These are phyloP conservation scores for Candida sanyaensis DNA, from an alignment of 1,139 yeast genomes.

Conservation along the genomic window DNA sequence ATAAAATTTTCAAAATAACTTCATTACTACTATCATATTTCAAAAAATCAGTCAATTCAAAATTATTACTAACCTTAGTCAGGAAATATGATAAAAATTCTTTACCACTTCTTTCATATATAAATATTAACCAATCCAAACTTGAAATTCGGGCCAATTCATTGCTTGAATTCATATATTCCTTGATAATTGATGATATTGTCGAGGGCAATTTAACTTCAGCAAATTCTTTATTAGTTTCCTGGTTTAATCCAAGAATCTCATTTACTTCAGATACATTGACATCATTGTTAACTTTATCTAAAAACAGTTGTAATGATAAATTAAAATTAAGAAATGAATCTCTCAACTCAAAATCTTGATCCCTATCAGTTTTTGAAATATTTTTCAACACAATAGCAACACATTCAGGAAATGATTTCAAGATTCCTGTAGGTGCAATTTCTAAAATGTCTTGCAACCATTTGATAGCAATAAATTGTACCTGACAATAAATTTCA, in stretches of 20 bases:
- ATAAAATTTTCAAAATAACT: slow-evolving; percentile 77
- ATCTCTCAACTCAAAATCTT: slow-evolving; percentile 41
- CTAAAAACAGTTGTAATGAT: slow-evolving; percentile 35
- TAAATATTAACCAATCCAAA: slow-evolving; percentile 86
- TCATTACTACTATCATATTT: slow-evolving; percentile 87
- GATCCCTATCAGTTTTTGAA: slow-evolving; percentile 38
- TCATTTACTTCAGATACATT: slow-evolving; percentile 17
- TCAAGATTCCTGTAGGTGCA: slow-evolving; percentile 74
- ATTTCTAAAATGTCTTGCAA: slow-evolving; percentile 70
- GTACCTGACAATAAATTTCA: slow-evolving; percentile 70
- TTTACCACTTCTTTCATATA: slow-evolving; percentile 73
- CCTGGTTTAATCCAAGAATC: slow-evolving; percentile 37
- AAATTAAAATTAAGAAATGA: slow-evolving; percentile 38
- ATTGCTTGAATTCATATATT: slow-evolving; percentile 44
- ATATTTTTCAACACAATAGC: slow-evolving; percentile 39
- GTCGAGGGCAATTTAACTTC: slow-evolving; percentile 40
- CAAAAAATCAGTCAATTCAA: slow-evolving; percentile 74
- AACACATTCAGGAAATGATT: slow-evolving; percentile 52
- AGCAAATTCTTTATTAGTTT: slow-evolving; percentile 42
- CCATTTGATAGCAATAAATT: slow-evolving; percentile 83
- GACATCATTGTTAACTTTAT: slow-evolving; percentile 24
- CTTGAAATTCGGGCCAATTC: slow-evolving; percentile 85
- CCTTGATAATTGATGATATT: slow-evolving; percentile 36
- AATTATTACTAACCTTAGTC: slow-evolving; percentile 34
- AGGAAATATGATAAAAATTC: slow-evolving; percentile 52